phyloP scores from a whole-genome alignment of 441 rosid genomes.

The Cnidoscolus chayamansa region DNA sequence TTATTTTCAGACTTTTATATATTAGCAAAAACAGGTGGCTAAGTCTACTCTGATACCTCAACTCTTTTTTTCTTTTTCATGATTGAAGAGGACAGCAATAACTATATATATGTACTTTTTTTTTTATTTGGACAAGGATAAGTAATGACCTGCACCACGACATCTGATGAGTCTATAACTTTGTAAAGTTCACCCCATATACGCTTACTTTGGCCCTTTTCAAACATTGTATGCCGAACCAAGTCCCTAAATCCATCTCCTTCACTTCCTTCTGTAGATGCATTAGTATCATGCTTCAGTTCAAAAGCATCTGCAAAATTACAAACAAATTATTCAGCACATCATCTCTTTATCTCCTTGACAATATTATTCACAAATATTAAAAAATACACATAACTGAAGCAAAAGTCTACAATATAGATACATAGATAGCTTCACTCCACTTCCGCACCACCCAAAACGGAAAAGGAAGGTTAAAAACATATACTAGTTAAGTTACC shows the following conservation, averaged over 20 bases:
- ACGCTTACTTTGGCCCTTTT: conserved; percentile 96
- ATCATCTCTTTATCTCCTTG: not conserved
- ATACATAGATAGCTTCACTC: not conserved
- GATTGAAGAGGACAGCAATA: not conserved
- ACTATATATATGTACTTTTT: not conserved
- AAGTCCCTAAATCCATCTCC: conserved; percentile 81
- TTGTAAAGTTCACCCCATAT: conserved; percentile 99
- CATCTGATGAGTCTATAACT: conserved; percentile 95
- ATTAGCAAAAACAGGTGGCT: not conserved
- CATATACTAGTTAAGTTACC: conserved; percentile 37
- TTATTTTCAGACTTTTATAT: not conserved
- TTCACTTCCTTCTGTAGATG: conserved; percentile 51
- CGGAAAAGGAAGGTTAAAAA: not conserved
- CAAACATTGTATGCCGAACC: conserved; percentile 94
- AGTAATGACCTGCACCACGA: conserved; percentile 72
- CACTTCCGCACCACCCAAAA: not conserved
- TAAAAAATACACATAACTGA: no score
- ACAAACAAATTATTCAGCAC: conserved; percentile 9
- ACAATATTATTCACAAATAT: not conserved
- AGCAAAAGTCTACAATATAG: not conserved
- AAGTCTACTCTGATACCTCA: not conserved
- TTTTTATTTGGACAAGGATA: not conserved
- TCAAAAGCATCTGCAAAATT: conserved; percentile 62
- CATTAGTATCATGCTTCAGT: conserved; percentile 41
- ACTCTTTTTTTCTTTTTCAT: not conserved